These are phyloP conservation scores for Agaricus blazei DNA, from an alignment of 768 basidiomycete species.

Conservation along the genomic window DNA sequence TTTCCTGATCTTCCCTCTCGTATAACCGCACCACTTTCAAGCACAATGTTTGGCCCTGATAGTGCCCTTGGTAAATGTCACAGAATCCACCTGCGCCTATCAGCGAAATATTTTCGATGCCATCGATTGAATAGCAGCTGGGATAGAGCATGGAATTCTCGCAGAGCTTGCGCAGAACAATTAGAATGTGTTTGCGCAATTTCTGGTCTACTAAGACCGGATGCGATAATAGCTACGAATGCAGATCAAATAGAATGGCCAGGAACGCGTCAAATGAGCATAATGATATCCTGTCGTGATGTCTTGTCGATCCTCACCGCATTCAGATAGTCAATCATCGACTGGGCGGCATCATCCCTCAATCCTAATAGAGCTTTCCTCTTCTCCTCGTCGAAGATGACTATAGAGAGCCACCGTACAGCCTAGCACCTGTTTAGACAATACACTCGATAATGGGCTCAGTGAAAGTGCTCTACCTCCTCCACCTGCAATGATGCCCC, in stretches of 20 bases:
- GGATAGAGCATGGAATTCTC: conserved; percentile 23
- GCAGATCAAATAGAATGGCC: background rate
- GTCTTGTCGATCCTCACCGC: background rate
- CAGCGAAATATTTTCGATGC: conserved; percentile 10
- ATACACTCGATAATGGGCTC: no score
- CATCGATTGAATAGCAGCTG: conserved; percentile 17
- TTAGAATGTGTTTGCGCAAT: background rate
- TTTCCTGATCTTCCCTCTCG: conserved; percentile 10
- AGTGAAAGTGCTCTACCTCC: no score
- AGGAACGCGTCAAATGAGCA: no score
- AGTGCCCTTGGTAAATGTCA: conserved; percentile 21
- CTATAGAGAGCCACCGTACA: no score
- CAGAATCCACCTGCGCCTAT: conserved; percentile 21
- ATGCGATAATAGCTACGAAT: background rate
- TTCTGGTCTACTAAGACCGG: background rate
- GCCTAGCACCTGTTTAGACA: no score
- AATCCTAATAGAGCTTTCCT: background rate
- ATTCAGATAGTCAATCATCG: conserved; percentile 1
- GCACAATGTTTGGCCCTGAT: conserved; percentile 14
- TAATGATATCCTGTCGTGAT: background rate
- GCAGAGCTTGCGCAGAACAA: conserved; percentile 13
- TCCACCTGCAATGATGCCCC: no score
- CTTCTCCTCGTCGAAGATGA: background rate
- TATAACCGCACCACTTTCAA: conserved; percentile 23
- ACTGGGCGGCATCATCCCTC: background rate